Percentiles rank a stretch among this genome's conserved stretches.
Evolutionary conservation across 192 early-diverging fungal species (phyloP).

Genomic region (Entomortierella lignicola): DNA sequence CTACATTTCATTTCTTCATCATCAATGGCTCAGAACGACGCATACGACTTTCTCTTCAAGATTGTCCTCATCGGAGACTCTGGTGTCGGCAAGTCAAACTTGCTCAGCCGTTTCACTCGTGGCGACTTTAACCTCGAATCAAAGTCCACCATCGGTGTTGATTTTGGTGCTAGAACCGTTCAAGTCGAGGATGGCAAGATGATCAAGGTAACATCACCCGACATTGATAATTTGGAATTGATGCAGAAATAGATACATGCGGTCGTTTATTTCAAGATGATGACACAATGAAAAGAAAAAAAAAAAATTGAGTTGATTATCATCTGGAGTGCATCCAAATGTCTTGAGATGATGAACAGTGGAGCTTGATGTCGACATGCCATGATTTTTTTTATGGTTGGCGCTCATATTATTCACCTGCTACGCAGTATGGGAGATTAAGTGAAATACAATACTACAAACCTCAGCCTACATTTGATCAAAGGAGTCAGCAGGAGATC

Average conservation of each 20-base stretch:
- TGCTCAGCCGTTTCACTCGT: conserved; percentile 79
- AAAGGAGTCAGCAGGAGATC: no score
- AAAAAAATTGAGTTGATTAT: neutral
- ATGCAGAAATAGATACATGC: no score
- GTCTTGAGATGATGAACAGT: no score
- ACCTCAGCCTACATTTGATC: no score
- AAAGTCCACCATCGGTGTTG: conserved; percentile 58
- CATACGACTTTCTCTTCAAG: conserved; percentile 79
- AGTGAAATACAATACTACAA: no score
- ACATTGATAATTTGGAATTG: no score
- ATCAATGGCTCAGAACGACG: conserved; percentile 68
- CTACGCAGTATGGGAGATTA: no score
- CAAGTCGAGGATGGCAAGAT: conserved; percentile 85
- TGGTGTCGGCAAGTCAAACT: conserved; percentile 87
- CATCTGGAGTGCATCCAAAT: no score
- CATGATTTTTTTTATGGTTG: no score
- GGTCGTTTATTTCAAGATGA: neutral
- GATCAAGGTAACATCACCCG: conserved; percentile 89
- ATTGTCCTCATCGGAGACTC: conserved; percentile 81
- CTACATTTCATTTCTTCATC: neutral
- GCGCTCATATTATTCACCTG: no score
- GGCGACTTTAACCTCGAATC: conserved; percentile 59
- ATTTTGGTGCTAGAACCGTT: conserved; percentile 54
- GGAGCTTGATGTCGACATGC: no score
- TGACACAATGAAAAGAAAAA: neutral